Conservation (phyloP, 352 stramenopile species). For the Phytophthora crassamura region DNA sequence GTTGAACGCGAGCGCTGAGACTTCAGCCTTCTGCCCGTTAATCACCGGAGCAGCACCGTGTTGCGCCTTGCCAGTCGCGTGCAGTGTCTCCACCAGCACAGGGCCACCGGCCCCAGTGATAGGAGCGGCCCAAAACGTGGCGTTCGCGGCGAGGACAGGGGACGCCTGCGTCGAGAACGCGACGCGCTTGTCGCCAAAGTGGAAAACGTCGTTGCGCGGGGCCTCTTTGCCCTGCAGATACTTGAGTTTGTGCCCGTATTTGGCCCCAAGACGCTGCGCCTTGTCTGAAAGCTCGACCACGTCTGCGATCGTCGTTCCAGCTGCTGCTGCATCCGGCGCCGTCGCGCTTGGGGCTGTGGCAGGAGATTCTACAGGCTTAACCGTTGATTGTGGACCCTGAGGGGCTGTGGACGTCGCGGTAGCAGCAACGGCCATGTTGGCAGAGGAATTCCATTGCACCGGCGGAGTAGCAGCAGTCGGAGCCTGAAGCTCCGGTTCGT, state of each 20-base stretch:
- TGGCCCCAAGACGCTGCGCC: conserved; percentile 65
- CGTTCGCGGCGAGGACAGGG: conserved; percentile 61
- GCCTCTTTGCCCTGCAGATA: conserved; percentile 75
- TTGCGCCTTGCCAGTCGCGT: conserved; percentile 55
- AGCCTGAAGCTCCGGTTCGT: conserved; percentile 31
- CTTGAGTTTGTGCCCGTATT: conserved; percentile 84
- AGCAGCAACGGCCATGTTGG: background rate
- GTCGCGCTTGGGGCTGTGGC: conserved; percentile 1
- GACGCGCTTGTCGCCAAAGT: conserved; percentile 56
- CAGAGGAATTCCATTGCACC: conserved; percentile 18
- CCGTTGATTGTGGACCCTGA: background rate
- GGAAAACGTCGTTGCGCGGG: conserved; percentile 61
- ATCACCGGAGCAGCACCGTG: conserved; percentile 47
- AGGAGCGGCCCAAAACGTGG: conserved; percentile 62
- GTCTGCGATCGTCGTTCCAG: conserved; percentile 16
- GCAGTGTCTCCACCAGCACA: conserved; percentile 63
- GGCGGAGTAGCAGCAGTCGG: conserved; percentile 1
- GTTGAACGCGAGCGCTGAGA: conserved; percentile 72
- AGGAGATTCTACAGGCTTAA: conserved; percentile 20
- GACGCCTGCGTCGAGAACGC: conserved; percentile 50
- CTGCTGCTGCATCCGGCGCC: conserved; percentile 7
- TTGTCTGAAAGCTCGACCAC: conserved; percentile 62
- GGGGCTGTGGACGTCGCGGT: background rate
- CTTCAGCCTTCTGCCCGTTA: conserved; percentile 71
- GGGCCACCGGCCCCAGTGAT: conserved; percentile 66